Base-by-base conservation (phyloP, 805 yeast genomes). In the Kluyveromyces lactis region DNA sequence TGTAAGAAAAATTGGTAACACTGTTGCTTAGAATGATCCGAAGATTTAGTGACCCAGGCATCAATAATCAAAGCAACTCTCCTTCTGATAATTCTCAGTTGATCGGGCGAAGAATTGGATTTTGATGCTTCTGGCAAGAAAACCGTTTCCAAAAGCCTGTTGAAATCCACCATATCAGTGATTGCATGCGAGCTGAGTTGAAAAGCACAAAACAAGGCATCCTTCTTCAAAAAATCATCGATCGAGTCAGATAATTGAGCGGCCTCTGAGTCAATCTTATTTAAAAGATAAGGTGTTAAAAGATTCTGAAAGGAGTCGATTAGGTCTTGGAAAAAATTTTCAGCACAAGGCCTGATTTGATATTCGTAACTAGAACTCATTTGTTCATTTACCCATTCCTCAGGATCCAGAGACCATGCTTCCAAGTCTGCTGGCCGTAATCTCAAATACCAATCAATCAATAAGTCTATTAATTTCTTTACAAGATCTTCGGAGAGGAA, bases 341-440 rank as follows among this genome's bases (percentile, higher is more conserved):
- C 95, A 0, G 95, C 86, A 61, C 96, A 86, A 3, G 90, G 86
- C 41, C 94, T 68, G 10, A 87, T 71, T 55, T 84, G 89, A 56
- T 67, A 86, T 54, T 89, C 97, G 79, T 85, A 86, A 53, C 81
- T 79, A 4, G 77, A 66, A 37, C 78, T 72, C 42, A 80, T 64
- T 48, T 87, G 95, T 52, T 86, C 95, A 46, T 79, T 78, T 16
- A 84, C 78, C 86, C 95, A 92, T 57, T 86, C 96, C 56, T 87
- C 97, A 0, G 97, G 96, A 43, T 87, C 95, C 13, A 72, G 58
- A 10, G 68, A 56, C 97, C 97, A 92, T 28, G 75, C 66, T 49
- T 84, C 94, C 35, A 90, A 58, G 55, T 89, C 97, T 1, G 72
- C 59, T 0, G 90, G 86, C 42, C 79, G 75, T 35, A 89, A 60